Evolutionary conservation across 169 alveolate genomes (phyloP).

Genomic region (Eimeria maxima): DNA sequence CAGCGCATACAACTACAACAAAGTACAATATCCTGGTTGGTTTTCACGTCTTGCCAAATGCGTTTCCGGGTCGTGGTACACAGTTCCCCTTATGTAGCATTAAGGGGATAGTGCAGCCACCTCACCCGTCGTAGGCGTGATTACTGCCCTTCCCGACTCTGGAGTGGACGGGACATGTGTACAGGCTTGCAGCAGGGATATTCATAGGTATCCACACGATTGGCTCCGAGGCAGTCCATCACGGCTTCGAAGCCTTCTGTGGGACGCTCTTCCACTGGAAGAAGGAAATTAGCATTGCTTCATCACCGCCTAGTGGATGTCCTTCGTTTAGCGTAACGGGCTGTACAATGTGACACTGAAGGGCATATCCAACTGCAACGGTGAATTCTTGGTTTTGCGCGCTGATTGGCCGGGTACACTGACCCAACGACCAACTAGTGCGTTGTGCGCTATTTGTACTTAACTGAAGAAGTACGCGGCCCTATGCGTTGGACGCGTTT

Average conservation of each 20-base stretch:
- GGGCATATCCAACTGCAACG: neutral
- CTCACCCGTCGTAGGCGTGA: neutral
- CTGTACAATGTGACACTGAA: neutral
- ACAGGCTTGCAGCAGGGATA: neutral
- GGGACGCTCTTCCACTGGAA: neutral
- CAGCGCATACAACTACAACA: no score
- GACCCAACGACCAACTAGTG: neutral
- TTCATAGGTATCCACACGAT: neutral
- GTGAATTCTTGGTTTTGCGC: neutral
- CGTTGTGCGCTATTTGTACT: neutral
- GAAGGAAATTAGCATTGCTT: neutral
- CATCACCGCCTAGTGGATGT: neutral
- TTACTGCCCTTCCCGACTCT: neutral
- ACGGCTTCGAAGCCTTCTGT: neutral
- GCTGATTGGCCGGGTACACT: neutral
- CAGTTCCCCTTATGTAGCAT: neutral
- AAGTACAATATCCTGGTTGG: neutral
- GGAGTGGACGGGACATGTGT: neutral
- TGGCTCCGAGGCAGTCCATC: neutral
- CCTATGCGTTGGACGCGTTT: neutral
- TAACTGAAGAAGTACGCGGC: neutral
- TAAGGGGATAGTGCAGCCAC: neutral
- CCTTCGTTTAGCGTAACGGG: neutral
- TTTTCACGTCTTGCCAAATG: neutral
- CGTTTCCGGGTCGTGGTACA: neutral